A percentile compares a stretch with the other conserved stretches of the same genome.
phyloP scores from a whole-genome alignment of 2,329 filamentous ascomycete species.

The Penicillium brevicompactum region DNA sequence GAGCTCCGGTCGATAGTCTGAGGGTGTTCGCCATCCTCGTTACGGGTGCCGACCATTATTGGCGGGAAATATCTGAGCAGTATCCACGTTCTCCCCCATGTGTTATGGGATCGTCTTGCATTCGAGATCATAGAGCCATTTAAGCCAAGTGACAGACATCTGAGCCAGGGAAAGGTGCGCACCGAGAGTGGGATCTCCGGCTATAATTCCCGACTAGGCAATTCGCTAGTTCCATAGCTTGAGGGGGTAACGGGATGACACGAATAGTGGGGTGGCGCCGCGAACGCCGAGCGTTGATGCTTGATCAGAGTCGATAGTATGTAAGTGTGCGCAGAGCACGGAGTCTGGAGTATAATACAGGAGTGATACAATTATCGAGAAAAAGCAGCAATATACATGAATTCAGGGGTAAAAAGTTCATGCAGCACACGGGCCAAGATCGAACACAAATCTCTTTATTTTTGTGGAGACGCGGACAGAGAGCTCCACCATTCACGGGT shows the following conservation, averaged over 20 bases:
- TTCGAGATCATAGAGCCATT: not conserved
- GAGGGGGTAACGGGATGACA: not conserved
- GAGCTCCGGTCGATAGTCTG: not conserved
- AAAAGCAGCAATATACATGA: not conserved
- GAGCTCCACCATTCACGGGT: constrained; percentile 1
- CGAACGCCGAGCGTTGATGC: not conserved
- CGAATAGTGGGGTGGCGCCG: not conserved
- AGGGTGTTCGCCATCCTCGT: not conserved
- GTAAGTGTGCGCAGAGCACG: too few relatives aligned
- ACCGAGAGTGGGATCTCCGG: constrained; percentile 7
- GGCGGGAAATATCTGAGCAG: not conserved
- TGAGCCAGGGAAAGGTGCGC: constrained; percentile 2
- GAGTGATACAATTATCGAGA: too few relatives aligned
- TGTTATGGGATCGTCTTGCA: not conserved
- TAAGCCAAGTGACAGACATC: not conserved
- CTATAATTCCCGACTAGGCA: constrained; percentile 4
- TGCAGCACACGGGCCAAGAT: constrained; percentile 2
- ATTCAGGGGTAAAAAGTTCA: not conserved
- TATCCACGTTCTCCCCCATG: not conserved
- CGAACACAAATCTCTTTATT: not conserved
- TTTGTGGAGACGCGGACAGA: not conserved
- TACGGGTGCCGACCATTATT: not conserved
- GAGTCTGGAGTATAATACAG: too few relatives aligned
- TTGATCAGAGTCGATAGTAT: not conserved
- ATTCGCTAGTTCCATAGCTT: constrained; percentile 1